Conservation (phyloP, 306 rosid genomes). For the Malus orientalis region DNA sequence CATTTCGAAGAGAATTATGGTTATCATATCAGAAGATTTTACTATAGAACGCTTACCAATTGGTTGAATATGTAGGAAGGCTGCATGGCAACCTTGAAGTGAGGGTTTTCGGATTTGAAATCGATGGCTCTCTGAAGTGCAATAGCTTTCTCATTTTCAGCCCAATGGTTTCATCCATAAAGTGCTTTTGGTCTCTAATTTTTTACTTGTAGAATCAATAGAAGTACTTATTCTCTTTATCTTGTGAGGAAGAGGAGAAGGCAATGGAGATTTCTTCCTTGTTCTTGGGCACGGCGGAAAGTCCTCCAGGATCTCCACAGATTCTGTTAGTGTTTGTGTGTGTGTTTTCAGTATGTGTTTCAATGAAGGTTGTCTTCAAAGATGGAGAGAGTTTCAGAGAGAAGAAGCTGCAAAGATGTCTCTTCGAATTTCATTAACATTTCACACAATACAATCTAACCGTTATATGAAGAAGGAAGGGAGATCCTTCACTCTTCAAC, state of each 20-base stretch:
- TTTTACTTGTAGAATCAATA: too few species aligned
- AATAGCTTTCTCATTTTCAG: background rate
- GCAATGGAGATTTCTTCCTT: background rate
- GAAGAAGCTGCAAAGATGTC: too few species aligned
- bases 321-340: background rate
- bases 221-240: background rate
- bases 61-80: background rate
- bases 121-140: background rate
- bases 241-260: background rate
- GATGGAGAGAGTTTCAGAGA: too few species aligned
- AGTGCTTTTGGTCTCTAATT: background rate
- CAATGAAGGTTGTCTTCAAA: too few species aligned
- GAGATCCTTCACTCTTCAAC: too few species aligned
- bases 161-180: background rate
- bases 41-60: constrained; percentile 2
- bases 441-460: too few species aligned
- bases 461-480: too few species aligned
- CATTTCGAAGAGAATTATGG: too few species aligned
- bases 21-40: too few species aligned
- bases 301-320: background rate
- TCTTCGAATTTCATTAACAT: too few species aligned
- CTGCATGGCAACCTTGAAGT: constrained; percentile 4
- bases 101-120: constrained; percentile 1
- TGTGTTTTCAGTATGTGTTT: too few species aligned
- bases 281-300: background rate